Percentiles rank a stretch among this genome's conserved stretches.
phyloP scores from a whole-genome alignment of 2,329 filamentous ascomycete species.

The Akanthomyces dipterigenus region DNA sequence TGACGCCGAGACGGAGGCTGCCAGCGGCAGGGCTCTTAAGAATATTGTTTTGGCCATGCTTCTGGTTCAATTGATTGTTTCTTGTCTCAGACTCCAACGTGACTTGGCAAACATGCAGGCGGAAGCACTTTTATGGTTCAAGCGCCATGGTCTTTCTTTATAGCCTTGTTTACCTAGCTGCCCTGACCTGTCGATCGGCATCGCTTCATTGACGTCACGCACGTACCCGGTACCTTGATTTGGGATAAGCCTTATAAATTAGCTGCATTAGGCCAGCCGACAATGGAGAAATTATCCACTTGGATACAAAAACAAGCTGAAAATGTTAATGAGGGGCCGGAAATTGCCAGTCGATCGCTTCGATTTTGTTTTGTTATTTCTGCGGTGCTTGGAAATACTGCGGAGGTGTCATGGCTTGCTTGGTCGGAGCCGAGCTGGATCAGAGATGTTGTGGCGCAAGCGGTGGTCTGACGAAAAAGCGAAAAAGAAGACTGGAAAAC shows the following conservation, averaged over 20 bases:
- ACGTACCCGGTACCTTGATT: constrained; percentile 7
- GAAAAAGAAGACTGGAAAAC: no score
- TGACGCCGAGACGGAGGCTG: constrained; percentile 15
- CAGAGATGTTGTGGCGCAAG: no score
- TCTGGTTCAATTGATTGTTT: neutral
- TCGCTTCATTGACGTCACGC: constrained; percentile 7
- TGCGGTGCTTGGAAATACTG: no score
- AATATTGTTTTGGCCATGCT: neutral
- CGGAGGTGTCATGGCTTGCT: no score
- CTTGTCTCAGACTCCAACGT: neutral
- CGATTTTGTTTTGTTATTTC: neutral
- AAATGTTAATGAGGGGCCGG: neutral
- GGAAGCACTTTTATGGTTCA: neutral
- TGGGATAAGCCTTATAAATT: neutral
- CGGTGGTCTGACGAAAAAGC: no score
- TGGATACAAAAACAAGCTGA: neutral
- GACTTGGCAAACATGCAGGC: neutral
- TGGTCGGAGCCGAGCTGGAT: neutral
- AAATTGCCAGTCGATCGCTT: neutral
- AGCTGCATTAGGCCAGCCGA: neutral
- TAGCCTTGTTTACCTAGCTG: neutral
- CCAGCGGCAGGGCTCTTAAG: constrained; percentile 2
- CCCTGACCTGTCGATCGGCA: neutral
- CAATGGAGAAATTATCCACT: neutral
- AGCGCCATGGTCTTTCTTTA: neutral